Conservation (phyloP, 306 rosid genomes). For the Vigna nakashimae region DNA sequence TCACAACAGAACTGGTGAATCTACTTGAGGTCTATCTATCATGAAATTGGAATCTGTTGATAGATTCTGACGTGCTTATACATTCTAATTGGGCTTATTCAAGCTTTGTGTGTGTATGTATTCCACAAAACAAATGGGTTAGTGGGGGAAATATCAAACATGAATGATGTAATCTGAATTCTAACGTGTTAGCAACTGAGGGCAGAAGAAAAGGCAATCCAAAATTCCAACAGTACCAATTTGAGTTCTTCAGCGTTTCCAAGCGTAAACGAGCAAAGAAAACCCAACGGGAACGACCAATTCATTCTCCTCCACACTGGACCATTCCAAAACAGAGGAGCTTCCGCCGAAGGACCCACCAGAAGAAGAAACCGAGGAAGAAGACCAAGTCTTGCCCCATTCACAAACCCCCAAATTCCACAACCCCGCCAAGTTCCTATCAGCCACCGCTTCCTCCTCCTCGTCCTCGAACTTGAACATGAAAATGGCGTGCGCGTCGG, state of each 20-base stretch:
- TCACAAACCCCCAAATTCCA: constrained; percentile 61
- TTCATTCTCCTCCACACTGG: constrained; percentile 81
- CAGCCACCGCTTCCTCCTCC: constrained; percentile 30
- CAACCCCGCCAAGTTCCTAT: constrained; percentile 43
- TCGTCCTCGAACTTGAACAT: constrained; percentile 87
- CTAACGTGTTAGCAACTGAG: constrained; percentile 15
- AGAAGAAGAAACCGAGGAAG: constrained; percentile 80
- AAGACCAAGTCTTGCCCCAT: constrained; percentile 72
- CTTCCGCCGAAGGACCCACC: constrained; percentile 79
- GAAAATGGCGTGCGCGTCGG: constrained; percentile 75
- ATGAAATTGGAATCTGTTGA: not conserved
- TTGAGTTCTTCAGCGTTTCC: constrained; percentile 59
- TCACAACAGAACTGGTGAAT: not conserved
- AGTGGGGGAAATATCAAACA: constrained; percentile 30
- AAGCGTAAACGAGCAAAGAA: constrained; percentile 84
- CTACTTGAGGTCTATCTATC: constrained; percentile 32
- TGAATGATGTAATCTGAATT: not conserved
- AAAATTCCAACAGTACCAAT: not conserved
- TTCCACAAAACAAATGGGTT: constrained; percentile 68
- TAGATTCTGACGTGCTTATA: constrained; percentile 31
- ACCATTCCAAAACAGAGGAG: constrained; percentile 87
- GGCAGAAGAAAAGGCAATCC: not conserved
- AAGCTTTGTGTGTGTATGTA: constrained; percentile 30
- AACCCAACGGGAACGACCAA: constrained; percentile 75
- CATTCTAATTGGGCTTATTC: constrained; percentile 12